Base-by-base conservation (phyloP, 306 rosid genomes). In the Morella rubra region DNA sequence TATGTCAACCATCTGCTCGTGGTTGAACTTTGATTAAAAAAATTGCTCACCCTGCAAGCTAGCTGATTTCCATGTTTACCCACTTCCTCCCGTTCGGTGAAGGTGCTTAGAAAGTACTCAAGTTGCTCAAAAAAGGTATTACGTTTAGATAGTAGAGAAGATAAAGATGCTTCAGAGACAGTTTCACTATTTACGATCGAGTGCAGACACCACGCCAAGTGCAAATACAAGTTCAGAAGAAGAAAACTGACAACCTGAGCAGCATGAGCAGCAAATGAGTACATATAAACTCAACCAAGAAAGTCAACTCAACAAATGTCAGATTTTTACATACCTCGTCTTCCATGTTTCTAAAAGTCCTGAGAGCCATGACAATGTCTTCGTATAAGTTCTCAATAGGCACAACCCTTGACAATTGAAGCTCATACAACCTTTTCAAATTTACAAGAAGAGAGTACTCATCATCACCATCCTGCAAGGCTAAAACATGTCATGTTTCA, bases 391-490 rank as follows among this genome's bases (percentile, higher is more conserved):
- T 83, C 70, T 82, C 88, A 12, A 83, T 73, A 73, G 97, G 90
- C 79, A 92, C 93, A 45, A 80, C 80, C 84, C 84, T 88, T 60
- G 90, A 83, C 86, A 92, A 76, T 46, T 89, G 98, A 81, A 92
- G 93, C 87, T 90, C 97, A 83, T 92, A 89, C 88, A 95, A 68
- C 86, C 98, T 92, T 83, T 90, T 92, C 92, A 81, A 82, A 85
- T 95, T 95, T 81, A 95, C 97, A 82, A 95, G 93, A 84, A 95
- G 97, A 66, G 97, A 85, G 86, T 95, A 95, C 70, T 95, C 98
- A 80, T 95, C 98, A 74, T 86, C 98, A 75, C 97, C 98, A 81
- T 86, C 93, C 98, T 95, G 97, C 87, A 83, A 61, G 68, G 76
- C 56, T 75, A 69, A 54, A 72, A 58, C 45, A 71, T 14, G 85